Conservation (phyloP, 257 asterid genomes). For the Solanum medicagineum region DNA sequence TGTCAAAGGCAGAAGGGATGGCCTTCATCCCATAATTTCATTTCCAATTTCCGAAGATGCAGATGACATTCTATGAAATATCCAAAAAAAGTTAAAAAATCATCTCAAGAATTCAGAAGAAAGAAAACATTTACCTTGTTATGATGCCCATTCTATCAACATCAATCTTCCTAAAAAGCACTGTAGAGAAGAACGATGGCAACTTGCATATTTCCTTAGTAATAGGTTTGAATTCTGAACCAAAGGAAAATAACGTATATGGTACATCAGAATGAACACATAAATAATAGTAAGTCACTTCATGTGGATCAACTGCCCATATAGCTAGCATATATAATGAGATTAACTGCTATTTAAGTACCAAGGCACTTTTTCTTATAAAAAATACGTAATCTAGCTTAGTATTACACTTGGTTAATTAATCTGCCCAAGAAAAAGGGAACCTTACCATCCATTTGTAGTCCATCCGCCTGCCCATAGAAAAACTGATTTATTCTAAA, state of each 20-base stretch:
- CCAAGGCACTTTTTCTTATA: not conserved
- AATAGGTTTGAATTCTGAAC: slow-evolving; percentile 79
- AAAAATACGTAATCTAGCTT: not conserved
- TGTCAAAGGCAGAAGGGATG: not conserved
- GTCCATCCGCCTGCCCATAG: slow-evolving; percentile 80
- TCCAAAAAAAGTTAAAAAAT: not conserved
- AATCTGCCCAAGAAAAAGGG: not conserved
- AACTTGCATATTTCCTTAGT: slow-evolving; percentile 97
- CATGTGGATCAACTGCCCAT: not conserved
- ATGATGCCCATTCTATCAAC: slow-evolving; percentile 49
- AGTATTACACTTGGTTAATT: not conserved
- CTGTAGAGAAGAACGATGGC: slow-evolving; percentile 88
- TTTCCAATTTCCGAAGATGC: not conserved
- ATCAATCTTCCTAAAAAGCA: slow-evolving; percentile 77
- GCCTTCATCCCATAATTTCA: not conserved
- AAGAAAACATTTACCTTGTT: slow-evolving; percentile 48
- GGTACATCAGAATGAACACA: not conserved
- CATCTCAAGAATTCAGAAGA: not conserved
- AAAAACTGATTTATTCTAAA: slow-evolving; percentile 92
- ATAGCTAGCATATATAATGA: not conserved
- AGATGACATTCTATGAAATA: not conserved
- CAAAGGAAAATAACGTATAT: slow-evolving; percentile 3
- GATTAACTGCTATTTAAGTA: not conserved
- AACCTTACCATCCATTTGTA: slow-evolving; percentile 75
- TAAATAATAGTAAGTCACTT: not conserved